phyloP scores from a whole-genome alignment of 1,284 basidiomycete species.

The Ceratobasidium sp. region DNA sequence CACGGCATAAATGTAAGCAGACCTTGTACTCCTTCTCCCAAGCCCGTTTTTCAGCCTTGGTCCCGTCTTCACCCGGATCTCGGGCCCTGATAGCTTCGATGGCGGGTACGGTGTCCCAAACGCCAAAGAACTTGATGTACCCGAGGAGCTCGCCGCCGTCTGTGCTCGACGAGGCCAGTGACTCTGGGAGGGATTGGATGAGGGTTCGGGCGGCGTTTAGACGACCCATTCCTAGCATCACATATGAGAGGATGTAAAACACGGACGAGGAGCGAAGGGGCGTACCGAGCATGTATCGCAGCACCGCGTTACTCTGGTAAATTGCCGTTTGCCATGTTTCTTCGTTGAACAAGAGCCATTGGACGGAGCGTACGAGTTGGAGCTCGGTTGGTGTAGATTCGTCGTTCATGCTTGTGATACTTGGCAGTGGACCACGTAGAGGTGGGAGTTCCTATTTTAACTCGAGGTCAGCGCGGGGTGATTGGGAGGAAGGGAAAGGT shows the following conservation, averaged over 20 bases:
- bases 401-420: conserved; percentile 50
- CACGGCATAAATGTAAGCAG: conserved; percentile 40
- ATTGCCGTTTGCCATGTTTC: conserved; percentile 79
- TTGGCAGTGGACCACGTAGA: conserved; percentile 66
- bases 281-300: conserved; percentile 86
- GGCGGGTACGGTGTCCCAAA: conserved; percentile 66
- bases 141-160: conserved; percentile 75
- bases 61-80: conserved; percentile 57
- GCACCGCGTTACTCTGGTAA: conserved; percentile 81
- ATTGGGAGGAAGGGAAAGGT: background rate
- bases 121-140: conserved; percentile 73
- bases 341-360: conserved; percentile 88
- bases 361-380: conserved; percentile 82
- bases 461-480: conserved; percentile 45
- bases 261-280: conserved; percentile 29
- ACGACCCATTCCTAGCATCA: conserved; percentile 69
- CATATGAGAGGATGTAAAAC: conserved; percentile 34
- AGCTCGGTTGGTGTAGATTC: conserved; percentile 59
- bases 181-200: conserved; percentile 68
- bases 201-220: conserved; percentile 73
- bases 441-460: conserved; percentile 55
- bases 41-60: conserved; percentile 57
- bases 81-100: conserved; percentile 63
- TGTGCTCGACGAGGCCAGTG: conserved; percentile 52
- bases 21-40: conserved; percentile 73